Percentiles rank a stretch among this genome's conserved stretches.
Conservation (phyloP, 768 basidiomycete genomes). For the Pleurotus eryngii region DNA sequence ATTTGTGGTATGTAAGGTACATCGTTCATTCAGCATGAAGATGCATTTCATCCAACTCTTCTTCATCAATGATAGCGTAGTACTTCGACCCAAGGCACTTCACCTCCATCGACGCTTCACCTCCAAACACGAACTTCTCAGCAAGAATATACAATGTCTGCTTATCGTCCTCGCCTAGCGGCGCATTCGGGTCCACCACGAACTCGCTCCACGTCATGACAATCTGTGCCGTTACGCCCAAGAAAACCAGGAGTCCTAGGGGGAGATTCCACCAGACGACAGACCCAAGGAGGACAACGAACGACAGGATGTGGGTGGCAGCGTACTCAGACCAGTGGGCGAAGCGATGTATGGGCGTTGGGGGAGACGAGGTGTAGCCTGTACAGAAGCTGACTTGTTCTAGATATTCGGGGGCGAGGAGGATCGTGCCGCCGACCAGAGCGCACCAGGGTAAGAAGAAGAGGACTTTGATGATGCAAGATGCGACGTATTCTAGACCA, state of each 20-base stretch:
- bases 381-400: slow-evolving; percentile 31
- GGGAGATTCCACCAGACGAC: slow-evolving; percentile 25
- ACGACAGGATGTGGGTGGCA: slow-evolving; percentile 34
- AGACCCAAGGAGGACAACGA: slow-evolving; percentile 26
- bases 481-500: slow-evolving; percentile 11
- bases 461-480: slow-evolving; percentile 20
- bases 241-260: slow-evolving; percentile 20
- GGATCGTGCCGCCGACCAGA: slow-evolving; percentile 38
- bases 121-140: slow-evolving; percentile 9
- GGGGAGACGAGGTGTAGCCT: slow-evolving; percentile 24
- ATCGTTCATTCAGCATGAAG: too few relatives aligned
- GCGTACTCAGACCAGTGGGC: slow-evolving; percentile 38
- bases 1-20: too few relatives aligned
- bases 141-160: slow-evolving; percentile 35
- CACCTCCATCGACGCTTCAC: neutral
- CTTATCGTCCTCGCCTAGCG: slow-evolving; percentile 37
- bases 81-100: neutral
- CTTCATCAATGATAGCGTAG: neutral
- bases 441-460: slow-evolving; percentile 45
- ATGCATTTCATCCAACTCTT: too few relatives aligned
- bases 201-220: slow-evolving; percentile 36
- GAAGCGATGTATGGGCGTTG: slow-evolving; percentile 33
- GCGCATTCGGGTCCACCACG: slow-evolving; percentile 26
- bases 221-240: slow-evolving; percentile 24
- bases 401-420: slow-evolving; percentile 34